Base-by-base conservation (phyloP, 805 yeast genomes). In the Myxozyma vanderwaltii region DNA sequence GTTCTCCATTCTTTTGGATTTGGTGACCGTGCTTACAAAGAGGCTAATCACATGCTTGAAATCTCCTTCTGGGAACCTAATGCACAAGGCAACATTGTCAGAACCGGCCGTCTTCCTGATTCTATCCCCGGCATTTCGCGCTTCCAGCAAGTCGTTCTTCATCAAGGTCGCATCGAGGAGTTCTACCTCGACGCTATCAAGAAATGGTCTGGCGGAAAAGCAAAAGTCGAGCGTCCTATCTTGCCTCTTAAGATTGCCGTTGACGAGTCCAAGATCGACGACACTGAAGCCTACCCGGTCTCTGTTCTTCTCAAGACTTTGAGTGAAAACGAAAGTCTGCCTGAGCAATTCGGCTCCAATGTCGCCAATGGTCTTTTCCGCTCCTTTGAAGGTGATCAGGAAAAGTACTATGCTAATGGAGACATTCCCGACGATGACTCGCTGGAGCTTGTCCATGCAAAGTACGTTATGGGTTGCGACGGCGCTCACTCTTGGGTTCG, bases 401-500 rank as follows among this genome's bases (percentile, higher is more conserved):
- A 56, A 2, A 43, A 38, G 26, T 49, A 36, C 39, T 48, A 50
- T 19, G 64, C 63, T 52, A 68, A 63, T 49, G 67, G 59, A 38
- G 52, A 35, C 10, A 26, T 38, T 35, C 33, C 13, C 7, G 39
- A 19, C 21, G 21, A 4, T 23, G 49, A 46, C 43, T 17, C 73
- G 74, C 13, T 35, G 7, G 66, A 59, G 69, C 36, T 69, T 26
- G 70, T 73, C 39, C 52, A 68, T 24, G 72, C 75, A 33, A 73
- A 74, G 57, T 74, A 71, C 56, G 71, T 73, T 36, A 39, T 74
- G 31, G 76, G 76, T 24, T 62, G 70, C 51, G 74, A 71, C 47
- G 74, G 74, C 24, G 74, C 75, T 27, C 76, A 72, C 52, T 69
- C 74, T 8, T 70, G 74, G 73, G 75, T 72, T 36, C 62, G 75